Conservation (phyloP, 805 yeast species). For the Starmerella potacharoeniae region DNA sequence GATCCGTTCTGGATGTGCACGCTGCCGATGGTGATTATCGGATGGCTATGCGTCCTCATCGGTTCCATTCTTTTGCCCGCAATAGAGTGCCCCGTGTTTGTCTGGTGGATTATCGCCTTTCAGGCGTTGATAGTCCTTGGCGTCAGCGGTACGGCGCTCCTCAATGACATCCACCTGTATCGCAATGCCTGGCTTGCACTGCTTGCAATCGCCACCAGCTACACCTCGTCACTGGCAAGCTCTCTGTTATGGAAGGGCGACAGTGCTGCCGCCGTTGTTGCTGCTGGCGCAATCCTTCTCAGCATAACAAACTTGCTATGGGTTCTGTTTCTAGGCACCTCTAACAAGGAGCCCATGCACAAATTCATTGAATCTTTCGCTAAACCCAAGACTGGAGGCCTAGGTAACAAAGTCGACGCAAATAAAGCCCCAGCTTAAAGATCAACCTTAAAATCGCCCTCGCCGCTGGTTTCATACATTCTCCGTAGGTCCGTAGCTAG, state of each 20-base stretch:
- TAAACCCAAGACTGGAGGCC: not conserved
- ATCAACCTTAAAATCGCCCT: not conserved
- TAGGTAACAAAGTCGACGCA: not conserved
- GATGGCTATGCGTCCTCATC: slow-evolving; percentile 80
- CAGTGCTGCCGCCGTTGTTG: slow-evolving; percentile 64
- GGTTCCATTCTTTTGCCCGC: slow-evolving; percentile 59
- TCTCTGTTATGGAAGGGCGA: slow-evolving; percentile 55
- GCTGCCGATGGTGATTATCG: slow-evolving; percentile 51
- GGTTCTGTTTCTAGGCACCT: slow-evolving; percentile 81
- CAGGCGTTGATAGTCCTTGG: slow-evolving; percentile 49
- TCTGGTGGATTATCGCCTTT: slow-evolving; percentile 97
- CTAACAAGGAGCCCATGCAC: slow-evolving; percentile 70
- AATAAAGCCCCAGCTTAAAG: not conserved
- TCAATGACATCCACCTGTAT: slow-evolving; percentile 56
- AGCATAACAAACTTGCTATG: slow-evolving; percentile 72
- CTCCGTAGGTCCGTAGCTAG: not conserved
- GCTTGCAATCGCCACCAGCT: slow-evolving; percentile 61
- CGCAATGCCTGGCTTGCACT: slow-evolving; percentile 40
- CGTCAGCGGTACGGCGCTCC: slow-evolving; percentile 43
- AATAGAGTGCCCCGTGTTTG: slow-evolving; percentile 32
- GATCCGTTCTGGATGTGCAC: slow-evolving; percentile 84
- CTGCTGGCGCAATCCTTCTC: slow-evolving; percentile 77
- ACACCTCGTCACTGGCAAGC: slow-evolving; percentile 72
- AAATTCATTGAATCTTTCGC: slow-evolving; percentile 75
- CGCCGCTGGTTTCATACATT: not conserved